Base-by-base conservation (phyloP, 1,139 yeast species). In the Geotrichum cucujoidarum region DNA sequence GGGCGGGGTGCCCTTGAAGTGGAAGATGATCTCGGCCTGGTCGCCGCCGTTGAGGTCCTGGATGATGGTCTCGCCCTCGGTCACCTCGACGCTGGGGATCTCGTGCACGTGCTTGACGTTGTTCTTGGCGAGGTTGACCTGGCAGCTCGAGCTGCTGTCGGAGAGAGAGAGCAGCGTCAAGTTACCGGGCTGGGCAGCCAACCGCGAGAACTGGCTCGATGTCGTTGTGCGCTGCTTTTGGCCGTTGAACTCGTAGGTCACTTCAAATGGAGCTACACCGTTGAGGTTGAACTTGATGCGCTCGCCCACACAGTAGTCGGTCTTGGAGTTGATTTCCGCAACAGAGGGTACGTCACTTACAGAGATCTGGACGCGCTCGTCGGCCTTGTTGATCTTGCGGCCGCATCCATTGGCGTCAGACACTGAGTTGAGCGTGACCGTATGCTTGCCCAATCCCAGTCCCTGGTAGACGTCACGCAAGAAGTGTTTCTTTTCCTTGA, bases 41-140 rank as follows among this genome's bases (percentile, higher is more conserved):
- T 71, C 75, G 41, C 97, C 98, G 61, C 88, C 95, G 58, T 89
- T 95, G 40, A 92, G 84, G 63, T 88, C 94, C 57, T 77, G 83
- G 48, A 83, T 77, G n/a, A 82, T 70, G 22, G 78, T 73, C 49
- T 81, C 83, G 35, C 95, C 95, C 58, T 83, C 86, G 40, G 83
- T 79, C 14, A 90, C 81, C 54, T 83, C 89, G n/a, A 90, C 97
- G 0, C 95, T 82, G 10, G 99, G 99, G 34, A 90, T 74, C 29
- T 84, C 88, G 59, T 87, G 90, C 14, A 92, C 77, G 4, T 73
- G 70, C 30, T 45, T 51, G 31, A 47, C 44, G 27, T 49, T 45
- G 21, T 63, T 65, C 21, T 55, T 59, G 52, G 67, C 73, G 57
- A 82, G 78, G 52, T 78, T 74, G 3, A 83, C 89, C 39, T 75